Evolutionary conservation across 179 eudicot genomes (phyloP), one percentile per base, ranked within the genome.

Genomic region (Silene noctiflora): DNA sequence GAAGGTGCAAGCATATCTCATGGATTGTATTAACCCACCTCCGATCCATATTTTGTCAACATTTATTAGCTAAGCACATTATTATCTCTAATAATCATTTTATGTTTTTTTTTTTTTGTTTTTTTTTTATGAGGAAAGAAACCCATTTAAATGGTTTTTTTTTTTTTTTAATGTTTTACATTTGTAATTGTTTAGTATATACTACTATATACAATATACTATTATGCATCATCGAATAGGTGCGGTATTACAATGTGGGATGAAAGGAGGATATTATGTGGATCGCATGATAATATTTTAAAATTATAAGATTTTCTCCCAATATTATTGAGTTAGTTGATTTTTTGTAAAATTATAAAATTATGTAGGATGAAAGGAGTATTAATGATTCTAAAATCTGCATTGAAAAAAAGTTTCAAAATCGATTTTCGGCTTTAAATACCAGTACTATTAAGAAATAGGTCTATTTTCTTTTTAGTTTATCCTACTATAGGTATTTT

Each of bases 1-100:
- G 75, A 78, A 74, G 86, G 70, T 35, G 46, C 81, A 67, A 79
- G 81, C 53, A 77, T 81, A 73, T 81, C 91, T 71, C 78, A 67
- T 77, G 85, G 83, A 51, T 82, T 86, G 46, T 81, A 84, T 75
- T 86, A 46, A 80, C 3, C 6, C 2, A 53, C 58, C 58, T 53
- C 58, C n/a, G n/a, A n/a, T n/a, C n/a, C 10, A 9, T 53, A 6
- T 10, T 14, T 25, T 59, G 7, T 67, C 76, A 72, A 4, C 64
- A 44, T 25, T 31, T 60, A 20, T 77, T 77, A 77, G 77, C 77
- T 80, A 76, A 42, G 77, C 78, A 48, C n/a, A 77, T 77, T 51
- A 53, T 75, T 73, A 53, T 4, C 35, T 71, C 76, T 35, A 65
- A 67, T 67, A 58, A 61, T 62, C 4, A 48, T 29, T 44, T 8